Base-by-base conservation (phyloP, 495 filamentous ascomycete species). In the Beverwykella pulmonaria region DNA sequence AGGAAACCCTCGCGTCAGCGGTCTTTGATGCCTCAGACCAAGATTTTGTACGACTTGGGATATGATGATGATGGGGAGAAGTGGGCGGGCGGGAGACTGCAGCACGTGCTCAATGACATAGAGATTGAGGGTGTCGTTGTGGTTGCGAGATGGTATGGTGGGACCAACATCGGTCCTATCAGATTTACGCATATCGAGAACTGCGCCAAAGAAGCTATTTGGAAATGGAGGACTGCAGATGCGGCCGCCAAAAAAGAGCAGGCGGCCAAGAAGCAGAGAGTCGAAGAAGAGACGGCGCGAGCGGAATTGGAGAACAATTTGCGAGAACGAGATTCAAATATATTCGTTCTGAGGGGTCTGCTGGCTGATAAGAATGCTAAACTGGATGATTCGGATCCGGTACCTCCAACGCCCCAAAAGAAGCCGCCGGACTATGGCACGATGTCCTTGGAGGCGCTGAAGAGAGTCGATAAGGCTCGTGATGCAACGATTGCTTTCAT, bases 121-220 rank as follows among this genome's bases (percentile, higher is more conserved):
- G 54, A 73, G 2, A 75, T 76, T 15, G 68, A 67, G 44, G 80
- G 80, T 17, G 63, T 72, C 7, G 73, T 80, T 14, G 76, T 81
- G 1, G 80, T 82, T 25, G 80, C 80, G 23, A 61, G 80, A 47
- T 82, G 80, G 80, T 82, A 77, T 65, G 79, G 80, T 3, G 80
- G 80, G 1, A 61, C 75, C 0, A 73, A 80, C 67, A 68, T 82
- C 25, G 80, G 80, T 8, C 79, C 79, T 14, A 70, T 79, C 15
- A 56, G 80, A 23, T 82, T 82, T 55, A 75, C 71, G 25, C 79
- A 81, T 60, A 79, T 82, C 23, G 76, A 79, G 55, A 71, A 65
- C 26, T 67, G 47, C 27, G 80, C 78, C 14, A 71, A 71, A 36
- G 74, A 73, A 36, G 79, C 77, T 0, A 70, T 82, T 26, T 32